Evolutionary conservation across 73 alveolate genomes (phyloP).

Genomic region (Tetrahymena thermophila): DNA sequence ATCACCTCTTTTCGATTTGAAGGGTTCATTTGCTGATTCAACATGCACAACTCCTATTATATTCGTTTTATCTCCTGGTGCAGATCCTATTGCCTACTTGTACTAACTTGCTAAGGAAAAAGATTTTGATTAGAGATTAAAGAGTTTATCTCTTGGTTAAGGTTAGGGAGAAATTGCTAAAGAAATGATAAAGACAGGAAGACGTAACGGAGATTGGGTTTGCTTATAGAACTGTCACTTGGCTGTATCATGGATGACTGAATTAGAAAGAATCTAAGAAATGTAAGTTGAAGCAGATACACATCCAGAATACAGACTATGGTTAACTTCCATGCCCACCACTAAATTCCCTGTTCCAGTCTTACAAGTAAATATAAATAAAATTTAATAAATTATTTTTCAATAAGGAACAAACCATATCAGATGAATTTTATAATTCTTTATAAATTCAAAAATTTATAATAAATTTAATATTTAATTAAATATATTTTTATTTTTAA

Average conservation of each 20-base stretch:
- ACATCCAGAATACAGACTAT: constrained; percentile 92
- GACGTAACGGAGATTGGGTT: constrained; percentile 99
- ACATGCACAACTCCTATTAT: constrained; percentile 96
- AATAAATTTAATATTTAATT: too few species aligned
- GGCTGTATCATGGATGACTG: constrained; percentile 99
- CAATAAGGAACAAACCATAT: too few species aligned
- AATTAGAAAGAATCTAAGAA: constrained; percentile 98
- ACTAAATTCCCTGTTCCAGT: constrained; percentile 99
- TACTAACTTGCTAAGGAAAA: constrained; percentile 90
- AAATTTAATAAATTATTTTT: too few species aligned
- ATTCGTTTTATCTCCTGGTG: constrained; percentile 97
- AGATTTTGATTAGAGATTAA: constrained; percentile 87
- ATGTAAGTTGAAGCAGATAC: constrained; percentile 88
- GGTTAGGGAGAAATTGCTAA: constrained; percentile 99
- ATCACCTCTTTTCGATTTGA: constrained; percentile 95
- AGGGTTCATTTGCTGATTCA: constrained; percentile 94
- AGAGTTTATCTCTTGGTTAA: constrained; percentile 97
- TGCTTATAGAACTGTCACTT: constrained; percentile 99
- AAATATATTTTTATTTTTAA: too few species aligned
- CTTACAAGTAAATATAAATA: constrained; percentile 70
- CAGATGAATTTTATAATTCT: too few species aligned
- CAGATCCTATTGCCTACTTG: constrained; percentile 98
- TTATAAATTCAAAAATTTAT: too few species aligned
- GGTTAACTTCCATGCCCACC: constrained; percentile 99
- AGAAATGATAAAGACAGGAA: constrained; percentile 77